Base-by-base conservation (phyloP, 169 alveolate genomes). In the Fabrea salina region DNA sequence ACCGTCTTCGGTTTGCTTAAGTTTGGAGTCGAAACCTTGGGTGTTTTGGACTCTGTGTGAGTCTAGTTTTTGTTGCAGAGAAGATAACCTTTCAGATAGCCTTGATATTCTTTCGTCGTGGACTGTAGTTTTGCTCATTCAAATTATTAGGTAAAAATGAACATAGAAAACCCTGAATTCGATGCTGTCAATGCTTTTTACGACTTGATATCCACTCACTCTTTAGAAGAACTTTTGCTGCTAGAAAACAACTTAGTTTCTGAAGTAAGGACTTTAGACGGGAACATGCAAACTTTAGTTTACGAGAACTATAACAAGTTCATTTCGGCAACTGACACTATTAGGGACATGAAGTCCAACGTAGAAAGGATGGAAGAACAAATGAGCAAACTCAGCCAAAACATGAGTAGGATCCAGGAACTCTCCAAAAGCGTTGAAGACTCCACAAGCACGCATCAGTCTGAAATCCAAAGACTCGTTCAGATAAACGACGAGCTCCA, bases 281-380 rank as follows among this genome's bases (percentile, higher is more conserved):
- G 90, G 27, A 96, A 88, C 51, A 89, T 95, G 74, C 92, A 92
- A 77, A 84, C 96, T 16, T 76, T 95, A 30, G 97, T 95, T 1
- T 95, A 93, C 77, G 96, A 95, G 56, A 93, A 95, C 84, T 95
- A 95, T 72, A 86, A 82, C 35, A 92, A 93, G 79, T 95, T 95
- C 88, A 89, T 95, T 13, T 74, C 91, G 8, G 97, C 97, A 19
- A 91, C 96, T 22, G 97, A 93, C 64, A 85, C 96, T 5, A 87
- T 95, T 7, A 75, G 84, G 53, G 75, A 84, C 50, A 89, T 92
- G 83, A 91, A 89, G 53, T 57, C 72, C 37, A 44, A 75, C 50
- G 85, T 89, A 70, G 74, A 44, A 43, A 5, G 53, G 25, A 82
- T 89, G 27, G 89, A 84, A 53, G 71, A 66, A 8, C 79, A 84